phyloP scores from a whole-genome alignment of 306 rosid species.

The Oemleria cerasiformis region DNA sequence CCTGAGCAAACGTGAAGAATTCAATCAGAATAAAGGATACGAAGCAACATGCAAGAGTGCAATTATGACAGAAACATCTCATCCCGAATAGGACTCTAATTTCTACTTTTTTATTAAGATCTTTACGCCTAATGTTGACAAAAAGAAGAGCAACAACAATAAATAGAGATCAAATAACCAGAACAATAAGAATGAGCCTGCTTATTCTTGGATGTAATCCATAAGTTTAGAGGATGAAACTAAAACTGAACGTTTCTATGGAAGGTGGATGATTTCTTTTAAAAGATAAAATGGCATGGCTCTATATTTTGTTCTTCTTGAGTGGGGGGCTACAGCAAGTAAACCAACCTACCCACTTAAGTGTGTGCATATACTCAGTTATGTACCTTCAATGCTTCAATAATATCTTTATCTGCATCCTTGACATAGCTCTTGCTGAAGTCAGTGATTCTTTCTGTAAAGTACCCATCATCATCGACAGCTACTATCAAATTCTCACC shows the following conservation, averaged over 20 bases:
- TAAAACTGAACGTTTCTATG: neutral
- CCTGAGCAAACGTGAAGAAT: conserved; percentile 47
- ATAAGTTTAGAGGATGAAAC: neutral
- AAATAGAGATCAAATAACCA: neutral
- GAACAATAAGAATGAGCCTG: neutral
- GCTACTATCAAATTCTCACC: conserved; percentile 80
- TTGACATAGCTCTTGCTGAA: conserved; percentile 79
- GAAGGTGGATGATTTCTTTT: neutral
- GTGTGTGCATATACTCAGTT: neutral
- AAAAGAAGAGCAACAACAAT: neutral
- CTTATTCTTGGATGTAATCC: neutral
- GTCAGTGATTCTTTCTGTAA: conserved; percentile 64
- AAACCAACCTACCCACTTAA: neutral
- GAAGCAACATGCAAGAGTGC: neutral
- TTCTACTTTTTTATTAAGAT: too few species aligned
- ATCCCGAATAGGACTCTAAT: neutral
- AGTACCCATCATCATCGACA: conserved; percentile 97
- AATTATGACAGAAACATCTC: conserved; percentile 4
- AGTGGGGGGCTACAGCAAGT: neutral
- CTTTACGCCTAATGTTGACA: neutral
- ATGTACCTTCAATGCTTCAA: conserved; percentile 79
- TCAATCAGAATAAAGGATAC: conserved; percentile 14
- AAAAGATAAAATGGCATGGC: neutral
- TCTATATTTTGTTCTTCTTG: too few species aligned
- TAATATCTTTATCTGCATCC: conserved; percentile 80